Evolutionary conservation across 2,329 filamentous ascomycete genomes (phyloP).

Genomic region (Fusarium chuoi): DNA sequence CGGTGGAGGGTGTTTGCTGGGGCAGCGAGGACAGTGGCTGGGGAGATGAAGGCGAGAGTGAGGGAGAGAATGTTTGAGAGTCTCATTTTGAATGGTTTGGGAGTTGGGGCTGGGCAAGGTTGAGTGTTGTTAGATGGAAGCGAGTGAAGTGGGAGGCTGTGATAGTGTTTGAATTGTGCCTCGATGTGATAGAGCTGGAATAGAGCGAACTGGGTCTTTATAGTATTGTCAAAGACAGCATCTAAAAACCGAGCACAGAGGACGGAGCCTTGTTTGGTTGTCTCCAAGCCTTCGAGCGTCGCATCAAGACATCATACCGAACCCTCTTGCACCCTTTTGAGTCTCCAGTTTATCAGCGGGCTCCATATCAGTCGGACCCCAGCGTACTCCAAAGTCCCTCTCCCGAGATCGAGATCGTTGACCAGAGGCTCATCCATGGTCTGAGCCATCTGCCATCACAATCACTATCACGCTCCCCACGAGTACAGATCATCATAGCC

Average conservation of each 20-base stretch:
- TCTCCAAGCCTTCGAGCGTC: accelerated
- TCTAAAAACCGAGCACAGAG: accelerated
- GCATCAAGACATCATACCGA: accelerated
- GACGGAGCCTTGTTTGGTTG: not conserved
- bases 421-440: too few relatives aligned
- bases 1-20: not conserved
- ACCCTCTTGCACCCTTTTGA: accelerated
- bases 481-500: not conserved
- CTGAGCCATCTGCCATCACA: not conserved
- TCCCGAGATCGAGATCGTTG: not conserved
- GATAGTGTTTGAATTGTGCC: not conserved
- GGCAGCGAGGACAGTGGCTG: accelerated
- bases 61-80: not conserved
- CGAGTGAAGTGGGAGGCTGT: not conserved
- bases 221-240: accelerated
- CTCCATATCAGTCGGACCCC: accelerated
- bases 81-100: not conserved
- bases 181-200: not conserved
- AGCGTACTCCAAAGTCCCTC: accelerated
- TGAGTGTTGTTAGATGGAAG: not conserved
- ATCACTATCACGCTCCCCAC: accelerated
- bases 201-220: accelerated
- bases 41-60: not conserved
- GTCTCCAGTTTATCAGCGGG: too few relatives aligned
- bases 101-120: not conserved